Evolutionary conservation across 1,284 basidiomycete genomes (phyloP), one percentile per base, ranked within the genome.

Genomic region (Golubevia sp.): DNA sequence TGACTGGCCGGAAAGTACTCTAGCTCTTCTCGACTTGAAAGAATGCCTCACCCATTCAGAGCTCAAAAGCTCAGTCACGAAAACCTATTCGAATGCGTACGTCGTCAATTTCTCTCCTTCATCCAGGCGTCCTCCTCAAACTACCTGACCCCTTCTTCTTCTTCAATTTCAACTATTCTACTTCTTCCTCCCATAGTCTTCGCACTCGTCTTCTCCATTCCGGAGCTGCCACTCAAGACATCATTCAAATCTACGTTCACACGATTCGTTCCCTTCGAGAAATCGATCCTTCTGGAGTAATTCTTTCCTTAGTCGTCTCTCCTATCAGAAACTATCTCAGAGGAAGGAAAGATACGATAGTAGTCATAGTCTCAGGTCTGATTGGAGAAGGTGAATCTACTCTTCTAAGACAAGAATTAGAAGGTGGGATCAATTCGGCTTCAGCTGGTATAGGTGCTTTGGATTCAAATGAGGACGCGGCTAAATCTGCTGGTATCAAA

Each of bases 201-300:
- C 56, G 63, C 49, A 62, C 61, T 76, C 91, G 96, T 2, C 87
- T 99, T 0, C 88, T 99, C 13, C 96, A 99, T 80, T 97, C 97
- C 0, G 97, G 95, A 7, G 94, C 94, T 1, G 94, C 95, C 69
- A 99, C 97, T 0, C 92, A 92, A 73, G 89, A 93, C 70, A 95
- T 99, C 66, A 87, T 99, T 21, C 87, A 89, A 1, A 91, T 93
- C 87, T 99, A 99, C 83, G 92, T 98, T n/a, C 90, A 91, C 1
- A 94, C 93, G 1, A 97, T 99, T 76, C 91, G 91, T 68, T 94
- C 92, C 74, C 85, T 99, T 15, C 90, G 95, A 0, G 89, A 95
- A 53, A 86, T 99, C 26, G 96, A 99, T 82, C 92, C 94, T 0
- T 91, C 91, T 0, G 95, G 95, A 0, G 94, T 98, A 0, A 86